phyloP scores from a whole-genome alignment of 2,329 filamentous ascomycete species.

The Exophiala sp. region DNA sequence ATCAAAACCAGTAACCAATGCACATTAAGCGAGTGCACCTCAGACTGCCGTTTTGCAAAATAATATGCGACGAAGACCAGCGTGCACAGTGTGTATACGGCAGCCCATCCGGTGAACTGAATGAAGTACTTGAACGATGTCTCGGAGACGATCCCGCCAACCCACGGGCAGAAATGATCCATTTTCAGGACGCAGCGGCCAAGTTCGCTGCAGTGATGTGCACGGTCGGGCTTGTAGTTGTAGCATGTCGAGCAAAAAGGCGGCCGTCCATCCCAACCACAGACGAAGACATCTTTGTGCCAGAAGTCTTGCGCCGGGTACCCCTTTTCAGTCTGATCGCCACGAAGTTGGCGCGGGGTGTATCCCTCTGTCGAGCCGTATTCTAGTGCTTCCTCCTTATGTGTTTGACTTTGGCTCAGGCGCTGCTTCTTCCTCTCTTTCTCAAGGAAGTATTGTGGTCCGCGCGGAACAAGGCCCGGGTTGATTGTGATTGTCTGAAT shows the following conservation, averaged over 20 bases:
- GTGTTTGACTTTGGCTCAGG: constrained; percentile 3
- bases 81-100: constrained; percentile 62
- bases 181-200: constrained; percentile 81
- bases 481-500: constrained; percentile 64
- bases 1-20: constrained; percentile 65
- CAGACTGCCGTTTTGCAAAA: constrained; percentile 52
- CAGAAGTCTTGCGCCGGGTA: constrained; percentile 31
- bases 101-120: constrained; percentile 75
- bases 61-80: constrained; percentile 64
- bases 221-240: constrained; percentile 83
- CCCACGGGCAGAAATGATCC: constrained; percentile 95
- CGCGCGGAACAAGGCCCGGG: constrained; percentile 70
- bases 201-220: constrained; percentile 81
- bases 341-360: constrained; percentile 10
- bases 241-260: constrained; percentile 80
- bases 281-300: constrained; percentile 75
- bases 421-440: constrained; percentile 27
- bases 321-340: constrained; percentile 28
- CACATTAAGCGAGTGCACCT: constrained; percentile 45
- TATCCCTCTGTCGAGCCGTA: constrained; percentile 11
- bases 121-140: constrained; percentile 87
- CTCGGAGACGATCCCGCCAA: constrained; percentile 88
- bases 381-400: constrained; percentile 21
- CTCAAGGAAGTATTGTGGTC: constrained; percentile 39
- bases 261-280: constrained; percentile 77